These are phyloP conservation scores for Backusella luteola DNA, from an alignment of 192 early-diverging fungal species.

Conservation along the genomic window DNA sequence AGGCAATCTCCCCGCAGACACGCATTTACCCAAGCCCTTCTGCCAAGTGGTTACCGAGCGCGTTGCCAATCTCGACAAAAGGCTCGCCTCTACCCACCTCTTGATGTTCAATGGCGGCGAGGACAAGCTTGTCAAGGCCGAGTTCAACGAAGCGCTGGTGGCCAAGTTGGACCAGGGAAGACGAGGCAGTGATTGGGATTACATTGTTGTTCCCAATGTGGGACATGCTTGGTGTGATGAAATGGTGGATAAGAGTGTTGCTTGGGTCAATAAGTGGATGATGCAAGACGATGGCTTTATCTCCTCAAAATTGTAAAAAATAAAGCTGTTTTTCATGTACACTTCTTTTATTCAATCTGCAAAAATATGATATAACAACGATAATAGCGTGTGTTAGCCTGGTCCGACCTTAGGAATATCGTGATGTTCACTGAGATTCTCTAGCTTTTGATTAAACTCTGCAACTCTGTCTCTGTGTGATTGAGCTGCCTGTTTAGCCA, in stretches of 20 bases:
- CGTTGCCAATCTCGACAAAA: neutral
- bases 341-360: neutral
- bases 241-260: slow-evolving; percentile 19
- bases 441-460: slow-evolving; percentile 74
- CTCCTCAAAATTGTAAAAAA: neutral
- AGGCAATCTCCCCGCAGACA: neutral
- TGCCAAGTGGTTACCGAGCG: neutral
- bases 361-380: neutral
- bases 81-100: slow-evolving; percentile 10
- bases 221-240: slow-evolving; percentile 33
- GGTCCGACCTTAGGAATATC: slow-evolving; percentile 83
- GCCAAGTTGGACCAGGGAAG: neutral
- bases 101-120: slow-evolving; percentile 26
- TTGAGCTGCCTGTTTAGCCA: slow-evolving; percentile 59
- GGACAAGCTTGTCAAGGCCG: slow-evolving; percentile 21
- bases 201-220: slow-evolving; percentile 10
- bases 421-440: slow-evolving; percentile 74
- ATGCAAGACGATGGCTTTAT: neutral
- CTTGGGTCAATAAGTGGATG: slow-evolving; percentile 32
- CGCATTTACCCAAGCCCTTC: slow-evolving; percentile 19
- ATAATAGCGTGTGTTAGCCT: slow-evolving; percentile 53
- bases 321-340: neutral
- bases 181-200: slow-evolving; percentile 21
- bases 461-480: slow-evolving; percentile 78
- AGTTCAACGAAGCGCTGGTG: slow-evolving; percentile 14